phyloP scores from a whole-genome alignment of 176 grass and related monocot genomes.

The Elaeis guineensis region DNA sequence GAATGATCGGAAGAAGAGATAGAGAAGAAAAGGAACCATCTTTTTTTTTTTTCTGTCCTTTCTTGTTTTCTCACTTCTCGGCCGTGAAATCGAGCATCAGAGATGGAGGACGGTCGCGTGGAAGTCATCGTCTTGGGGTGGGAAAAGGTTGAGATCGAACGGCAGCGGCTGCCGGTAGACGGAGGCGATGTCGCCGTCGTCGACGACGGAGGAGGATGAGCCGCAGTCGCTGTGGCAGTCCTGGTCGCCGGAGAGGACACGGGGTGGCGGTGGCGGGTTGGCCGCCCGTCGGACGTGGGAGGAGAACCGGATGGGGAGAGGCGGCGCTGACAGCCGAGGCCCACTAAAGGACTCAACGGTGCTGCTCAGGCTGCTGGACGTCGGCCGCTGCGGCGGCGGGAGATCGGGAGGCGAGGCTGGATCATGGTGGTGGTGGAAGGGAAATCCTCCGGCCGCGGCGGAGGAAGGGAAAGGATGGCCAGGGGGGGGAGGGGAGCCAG shows the following conservation, averaged over 20 bases:
- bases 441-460: not conserved
- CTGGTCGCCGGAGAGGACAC: constrained; percentile 4
- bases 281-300: not conserved
- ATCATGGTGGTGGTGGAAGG: not conserved
- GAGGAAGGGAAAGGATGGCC: not conserved
- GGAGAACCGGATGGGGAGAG: constrained; percentile 11
- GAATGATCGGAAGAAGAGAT: not conserved
- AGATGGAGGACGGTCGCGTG: not conserved
- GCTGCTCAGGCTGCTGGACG: constrained; percentile 62
- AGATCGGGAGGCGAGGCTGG: not conserved
- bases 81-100: not conserved
- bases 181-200: not conserved
- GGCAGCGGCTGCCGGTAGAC: not conserved
- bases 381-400: constrained; percentile 20
- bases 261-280: constrained; percentile 21
- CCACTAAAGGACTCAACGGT: constrained; percentile 66
- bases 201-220: not conserved
- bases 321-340: constrained; percentile 18
- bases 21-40: not conserved
- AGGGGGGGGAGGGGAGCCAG: not conserved
- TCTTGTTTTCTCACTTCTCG: not conserved
- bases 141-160: not conserved
- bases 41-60: not conserved
- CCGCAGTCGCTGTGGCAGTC: constrained; percentile 74
- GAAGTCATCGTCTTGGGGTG: not conserved